Evolutionary conservation across 257 asterid species (phyloP).

Genomic region (Nicotiana obtusifolia): DNA sequence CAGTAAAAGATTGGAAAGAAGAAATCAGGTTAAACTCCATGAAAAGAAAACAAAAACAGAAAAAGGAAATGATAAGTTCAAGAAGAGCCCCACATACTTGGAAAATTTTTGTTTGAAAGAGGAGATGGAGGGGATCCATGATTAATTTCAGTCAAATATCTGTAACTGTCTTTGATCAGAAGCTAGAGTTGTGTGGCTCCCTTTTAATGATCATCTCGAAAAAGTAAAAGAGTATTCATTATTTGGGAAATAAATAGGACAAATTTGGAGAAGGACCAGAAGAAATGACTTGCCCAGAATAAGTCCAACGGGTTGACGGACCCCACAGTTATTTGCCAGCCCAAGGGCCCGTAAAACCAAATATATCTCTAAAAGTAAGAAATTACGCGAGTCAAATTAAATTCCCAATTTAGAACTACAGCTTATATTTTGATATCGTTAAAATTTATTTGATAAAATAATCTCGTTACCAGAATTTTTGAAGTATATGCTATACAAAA

Average conservation of each 20-base stretch:
- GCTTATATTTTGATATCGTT: too few species aligned
- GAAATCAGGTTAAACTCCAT: neutral
- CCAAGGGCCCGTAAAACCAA: conserved; percentile 17
- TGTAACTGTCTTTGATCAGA: neutral
- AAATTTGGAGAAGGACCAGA: neutral
- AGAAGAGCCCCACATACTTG: neutral
- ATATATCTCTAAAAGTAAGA: neutral
- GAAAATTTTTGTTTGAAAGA: neutral
- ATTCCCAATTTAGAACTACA: too few species aligned
- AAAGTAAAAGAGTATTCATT: neutral
- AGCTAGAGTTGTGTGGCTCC: neutral
- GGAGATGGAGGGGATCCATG: neutral
- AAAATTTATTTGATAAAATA: too few species aligned
- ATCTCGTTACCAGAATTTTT: too few species aligned
- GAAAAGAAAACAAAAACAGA: neutral
- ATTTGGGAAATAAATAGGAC: neutral
- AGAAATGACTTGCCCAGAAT: neutral
- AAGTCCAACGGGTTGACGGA: neutral
- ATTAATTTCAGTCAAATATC: too few species aligned
- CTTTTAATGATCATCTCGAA: neutral
- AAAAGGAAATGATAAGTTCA: neutral
- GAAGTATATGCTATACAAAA: too few species aligned
- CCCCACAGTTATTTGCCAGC: conserved; percentile 3
- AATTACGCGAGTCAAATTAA: too few species aligned
- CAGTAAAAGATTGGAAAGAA: neutral